Conservation (phyloP, 2,329 filamentous ascomycete species). For the Ceratocystiopsis minuta region DNA sequence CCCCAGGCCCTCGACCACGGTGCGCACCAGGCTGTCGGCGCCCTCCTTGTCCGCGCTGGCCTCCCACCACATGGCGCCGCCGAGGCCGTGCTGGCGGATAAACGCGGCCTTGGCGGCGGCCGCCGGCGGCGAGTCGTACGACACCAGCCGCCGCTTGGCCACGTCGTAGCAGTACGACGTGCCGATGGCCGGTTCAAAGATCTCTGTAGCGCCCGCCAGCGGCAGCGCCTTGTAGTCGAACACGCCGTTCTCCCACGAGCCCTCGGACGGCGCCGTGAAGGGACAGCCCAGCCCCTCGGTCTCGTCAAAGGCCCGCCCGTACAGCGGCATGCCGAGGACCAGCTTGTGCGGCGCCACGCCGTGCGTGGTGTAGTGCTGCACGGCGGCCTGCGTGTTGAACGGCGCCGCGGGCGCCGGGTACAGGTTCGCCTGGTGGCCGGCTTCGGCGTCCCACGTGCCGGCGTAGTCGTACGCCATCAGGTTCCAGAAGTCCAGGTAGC, state of each 20-base stretch:
- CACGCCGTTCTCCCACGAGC: constrained; percentile 69
- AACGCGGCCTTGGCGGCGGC: constrained; percentile 53
- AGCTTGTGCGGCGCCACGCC: constrained; percentile 56
- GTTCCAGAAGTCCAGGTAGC: constrained; percentile 55
- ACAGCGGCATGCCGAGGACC: constrained; percentile 80
- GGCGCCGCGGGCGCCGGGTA: constrained; percentile 46
- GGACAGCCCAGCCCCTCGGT: constrained; percentile 56
- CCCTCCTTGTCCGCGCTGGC: constrained; percentile 57
- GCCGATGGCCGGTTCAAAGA: constrained; percentile 41
- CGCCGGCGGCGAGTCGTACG: constrained; percentile 57
- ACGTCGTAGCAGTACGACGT: constrained; percentile 67
- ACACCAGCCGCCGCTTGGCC: constrained; percentile 46
- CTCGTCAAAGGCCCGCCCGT: constrained; percentile 67
- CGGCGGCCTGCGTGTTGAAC: constrained; percentile 55
- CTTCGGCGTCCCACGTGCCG: constrained; percentile 55
- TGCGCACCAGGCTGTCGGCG: constrained; percentile 47
- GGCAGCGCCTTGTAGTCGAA: constrained; percentile 83
- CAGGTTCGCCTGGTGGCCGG: constrained; percentile 72
- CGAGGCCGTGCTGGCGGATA: constrained; percentile 47
- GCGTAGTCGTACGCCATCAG: constrained; percentile 82
- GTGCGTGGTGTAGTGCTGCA: constrained; percentile 49
- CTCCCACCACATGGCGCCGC: constrained; percentile 98
- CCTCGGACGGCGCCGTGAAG: constrained; percentile 57
- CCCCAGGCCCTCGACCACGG: constrained; percentile 41
- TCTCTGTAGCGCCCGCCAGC: constrained; percentile 43